Evolutionary conservation across 129 eudicot genomes (phyloP).

Genomic region (Silybum marianum): DNA sequence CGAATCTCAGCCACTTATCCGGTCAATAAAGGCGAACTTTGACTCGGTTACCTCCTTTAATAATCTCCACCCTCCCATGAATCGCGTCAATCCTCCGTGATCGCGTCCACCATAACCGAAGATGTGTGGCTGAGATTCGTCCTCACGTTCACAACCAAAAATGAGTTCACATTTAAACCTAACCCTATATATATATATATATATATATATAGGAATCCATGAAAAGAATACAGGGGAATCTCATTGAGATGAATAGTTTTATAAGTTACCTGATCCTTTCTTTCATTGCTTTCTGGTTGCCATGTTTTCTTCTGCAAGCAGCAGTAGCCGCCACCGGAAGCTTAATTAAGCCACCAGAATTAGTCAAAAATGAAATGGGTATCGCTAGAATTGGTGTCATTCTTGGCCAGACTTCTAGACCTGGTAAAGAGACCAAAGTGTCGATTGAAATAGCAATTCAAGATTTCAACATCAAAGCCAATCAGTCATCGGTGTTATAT

Average conservation of each 20-base stretch:
- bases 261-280: conserved; percentile 19
- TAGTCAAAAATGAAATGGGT: conserved; percentile 1
- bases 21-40: too few relatives aligned
- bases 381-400: conserved; percentile 42
- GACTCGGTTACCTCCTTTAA: too few relatives aligned
- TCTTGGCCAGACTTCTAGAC: conserved; percentile 41
- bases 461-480: conserved; percentile 32
- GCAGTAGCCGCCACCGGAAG: conserved; percentile 17
- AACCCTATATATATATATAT: too few relatives aligned
- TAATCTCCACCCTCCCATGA: too few relatives aligned
- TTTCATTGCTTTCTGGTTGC: conserved; percentile 15
- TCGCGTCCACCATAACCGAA: too few relatives aligned
- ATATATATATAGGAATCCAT: neutral
- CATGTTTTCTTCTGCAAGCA: conserved; percentile 17
- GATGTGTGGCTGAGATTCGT: too few relatives aligned
- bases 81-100: too few relatives aligned
- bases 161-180: too few relatives aligned
- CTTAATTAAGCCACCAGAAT: conserved; percentile 8
- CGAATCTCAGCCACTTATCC: too few relatives aligned
- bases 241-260: conserved; percentile 18
- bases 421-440: conserved; percentile 53
- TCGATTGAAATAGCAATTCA: conserved; percentile 55
- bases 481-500: conserved; percentile 22
- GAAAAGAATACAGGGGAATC: conserved; percentile 23
- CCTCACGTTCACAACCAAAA: too few relatives aligned